Conservation (phyloP, 2,329 filamentous ascomycete species). For the Teratosphaeria epicoccoides region DNA sequence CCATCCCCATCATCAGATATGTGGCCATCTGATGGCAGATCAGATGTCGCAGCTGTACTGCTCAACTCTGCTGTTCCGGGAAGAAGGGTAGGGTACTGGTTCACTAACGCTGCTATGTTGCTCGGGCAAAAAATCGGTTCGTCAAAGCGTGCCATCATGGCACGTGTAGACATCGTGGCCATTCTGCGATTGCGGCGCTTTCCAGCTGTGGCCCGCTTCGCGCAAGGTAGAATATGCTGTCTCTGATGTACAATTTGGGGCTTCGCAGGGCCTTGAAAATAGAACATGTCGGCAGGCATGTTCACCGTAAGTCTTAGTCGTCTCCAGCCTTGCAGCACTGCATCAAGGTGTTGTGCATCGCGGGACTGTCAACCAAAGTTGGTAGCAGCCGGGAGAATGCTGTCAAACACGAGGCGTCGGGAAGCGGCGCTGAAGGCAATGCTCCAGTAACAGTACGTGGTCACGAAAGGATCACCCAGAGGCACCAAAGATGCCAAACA, state of each 20-base stretch:
- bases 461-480: not conserved
- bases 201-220: slow-evolving; percentile 8
- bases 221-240: slow-evolving; percentile 8
- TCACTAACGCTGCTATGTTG: slow-evolving; percentile 9
- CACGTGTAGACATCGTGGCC: slow-evolving; percentile 10
- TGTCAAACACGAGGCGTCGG: slow-evolving; percentile 1
- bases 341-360: not conserved
- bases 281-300: slow-evolving; percentile 12
- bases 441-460: not conserved
- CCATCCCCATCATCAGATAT: not conserved
- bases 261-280: slow-evolving; percentile 16
- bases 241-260: slow-evolving; percentile 4
- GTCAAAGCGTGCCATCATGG: slow-evolving; percentile 19
- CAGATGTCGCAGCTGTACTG: not conserved
- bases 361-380: slow-evolving; percentile 4
- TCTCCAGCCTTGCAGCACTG: not conserved
- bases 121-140: slow-evolving; percentile 19
- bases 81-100: slow-evolving; percentile 5
- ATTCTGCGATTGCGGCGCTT: slow-evolving; percentile 9
- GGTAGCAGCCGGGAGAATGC: not conserved
- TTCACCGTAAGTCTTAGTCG: not conserved
- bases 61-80: not conserved
- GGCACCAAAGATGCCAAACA: not conserved
- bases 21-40: not conserved
- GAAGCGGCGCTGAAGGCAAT: slow-evolving; percentile 2